phyloP scores from a whole-genome alignment of 176 grass and related monocot genomes.

The Triticum turgidum region DNA sequence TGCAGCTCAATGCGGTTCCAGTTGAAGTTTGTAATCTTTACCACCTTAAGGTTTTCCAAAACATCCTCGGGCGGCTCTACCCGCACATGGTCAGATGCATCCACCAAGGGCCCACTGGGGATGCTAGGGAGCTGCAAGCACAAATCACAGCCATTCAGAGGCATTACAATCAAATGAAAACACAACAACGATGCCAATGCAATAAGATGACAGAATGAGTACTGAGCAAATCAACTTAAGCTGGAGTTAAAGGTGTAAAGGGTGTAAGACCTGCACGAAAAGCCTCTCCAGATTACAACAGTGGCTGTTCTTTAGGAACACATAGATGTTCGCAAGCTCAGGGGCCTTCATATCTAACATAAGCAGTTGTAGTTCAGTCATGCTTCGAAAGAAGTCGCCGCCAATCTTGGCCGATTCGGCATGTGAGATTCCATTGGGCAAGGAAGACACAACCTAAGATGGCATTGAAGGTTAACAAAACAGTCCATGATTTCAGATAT shows the following conservation, averaged over 20 bases:
- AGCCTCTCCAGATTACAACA: constrained; percentile 48
- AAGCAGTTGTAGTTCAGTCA: constrained; percentile 62
- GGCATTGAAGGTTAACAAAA: neutral
- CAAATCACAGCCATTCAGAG: neutral
- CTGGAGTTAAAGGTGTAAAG: neutral
- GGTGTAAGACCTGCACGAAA: constrained; percentile 58
- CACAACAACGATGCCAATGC: neutral
- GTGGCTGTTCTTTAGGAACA: constrained; percentile 44
- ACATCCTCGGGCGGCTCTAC: neutral
- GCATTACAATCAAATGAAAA: neutral
- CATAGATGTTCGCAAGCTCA: constrained; percentile 49
- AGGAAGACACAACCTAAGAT: constrained; percentile 18
- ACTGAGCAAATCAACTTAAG: neutral
- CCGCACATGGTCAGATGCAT: neutral
- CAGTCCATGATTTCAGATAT: neutral
- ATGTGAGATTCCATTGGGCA: neutral
- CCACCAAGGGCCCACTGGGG: neutral
- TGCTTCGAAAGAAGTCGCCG: constrained; percentile 38
- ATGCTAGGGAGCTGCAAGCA: constrained; percentile 13
- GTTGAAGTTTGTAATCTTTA: constrained; percentile 26
- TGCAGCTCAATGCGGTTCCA: neutral
- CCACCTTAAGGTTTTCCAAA: constrained; percentile 21
- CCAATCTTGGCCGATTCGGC: constrained; percentile 15
- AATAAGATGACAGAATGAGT: neutral
- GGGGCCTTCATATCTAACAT: constrained; percentile 48